Conservation (phyloP, 2,329 filamentous ascomycete species). For the Atkinsonella texensis region DNA sequence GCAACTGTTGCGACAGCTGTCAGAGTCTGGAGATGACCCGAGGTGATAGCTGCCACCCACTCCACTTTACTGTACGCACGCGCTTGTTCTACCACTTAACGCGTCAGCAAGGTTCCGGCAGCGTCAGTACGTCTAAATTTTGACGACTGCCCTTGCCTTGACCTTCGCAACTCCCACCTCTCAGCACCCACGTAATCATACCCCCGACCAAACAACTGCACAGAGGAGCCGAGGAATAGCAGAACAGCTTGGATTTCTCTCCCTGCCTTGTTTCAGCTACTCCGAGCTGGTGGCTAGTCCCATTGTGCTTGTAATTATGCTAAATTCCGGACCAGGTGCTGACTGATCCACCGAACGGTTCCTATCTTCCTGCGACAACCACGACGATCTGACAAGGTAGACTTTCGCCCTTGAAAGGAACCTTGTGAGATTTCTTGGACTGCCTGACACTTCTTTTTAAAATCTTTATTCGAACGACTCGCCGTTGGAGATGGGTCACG, state of each 20-base stretch:
- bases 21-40: no score
- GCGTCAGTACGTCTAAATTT: not conserved
- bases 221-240: not conserved
- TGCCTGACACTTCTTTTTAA: not conserved
- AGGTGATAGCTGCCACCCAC: no score
- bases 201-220: not conserved
- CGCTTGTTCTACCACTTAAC: not conserved
- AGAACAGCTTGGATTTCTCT: not conserved
- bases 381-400: not conserved
- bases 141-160: not conserved
- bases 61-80: not conserved
- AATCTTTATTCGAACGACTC: not conserved
- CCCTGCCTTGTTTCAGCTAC: not conserved
- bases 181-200: not conserved
- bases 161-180: not conserved
- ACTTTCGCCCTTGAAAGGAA: not conserved
- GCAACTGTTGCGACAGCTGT: no score
- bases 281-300: not conserved
- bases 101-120: not conserved
- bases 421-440: not conserved
- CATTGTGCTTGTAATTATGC: not conserved
- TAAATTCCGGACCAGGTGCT: not conserved
- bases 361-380: not conserved
- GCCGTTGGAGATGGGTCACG: constrained; percentile 4
- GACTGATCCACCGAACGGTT: not conserved